Conservation (phyloP, 1,139 yeast genomes). For the Saccharomyces hybrid region DNA sequence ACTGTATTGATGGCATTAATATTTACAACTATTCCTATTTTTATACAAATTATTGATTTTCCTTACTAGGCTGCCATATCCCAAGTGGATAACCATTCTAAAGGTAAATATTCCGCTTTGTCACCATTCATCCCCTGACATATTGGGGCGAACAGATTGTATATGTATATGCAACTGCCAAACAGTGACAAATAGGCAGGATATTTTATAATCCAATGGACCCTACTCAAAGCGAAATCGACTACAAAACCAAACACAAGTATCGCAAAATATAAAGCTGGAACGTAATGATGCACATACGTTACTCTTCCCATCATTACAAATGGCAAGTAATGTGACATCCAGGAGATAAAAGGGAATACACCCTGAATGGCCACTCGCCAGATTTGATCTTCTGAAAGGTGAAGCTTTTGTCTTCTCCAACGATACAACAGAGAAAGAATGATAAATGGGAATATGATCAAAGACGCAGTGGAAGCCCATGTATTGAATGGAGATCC, state of each 20-base stretch:
- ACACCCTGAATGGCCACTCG: conserved; percentile 46
- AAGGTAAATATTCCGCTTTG: conserved; percentile 38
- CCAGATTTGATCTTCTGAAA: conserved; percentile 30
- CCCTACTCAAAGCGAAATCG: conserved; percentile 35
- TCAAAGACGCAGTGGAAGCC: conserved; percentile 41
- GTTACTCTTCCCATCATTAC: conserved; percentile 78
- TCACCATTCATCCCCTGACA: conserved; percentile 52
- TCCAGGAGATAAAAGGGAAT: conserved; percentile 63
- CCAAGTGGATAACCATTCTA: conserved; percentile 47
- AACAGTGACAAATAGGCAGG: conserved; percentile 34
- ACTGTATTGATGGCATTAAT: not conserved
- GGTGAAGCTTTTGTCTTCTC: conserved; percentile 48
- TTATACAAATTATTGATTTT: not conserved
- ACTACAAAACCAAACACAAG: conserved; percentile 53
- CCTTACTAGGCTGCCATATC: conserved; percentile 17
- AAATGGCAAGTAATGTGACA: conserved; percentile 64
- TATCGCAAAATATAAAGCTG: conserved; percentile 73
- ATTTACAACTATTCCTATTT: not conserved
- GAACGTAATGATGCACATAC: conserved; percentile 74
- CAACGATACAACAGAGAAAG: conserved; percentile 44
- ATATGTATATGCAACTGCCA: conserved; percentile 35
- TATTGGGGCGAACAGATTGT: conserved; percentile 45
- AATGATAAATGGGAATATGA: conserved; percentile 32
- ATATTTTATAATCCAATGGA: conserved; percentile 27
- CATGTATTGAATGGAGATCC: conserved; percentile 65